Evolutionary conservation across 331 rosid species (phyloP), one percentile per base, ranked within the genome.

Genomic region (Rhamnella rubrinervis): DNA sequence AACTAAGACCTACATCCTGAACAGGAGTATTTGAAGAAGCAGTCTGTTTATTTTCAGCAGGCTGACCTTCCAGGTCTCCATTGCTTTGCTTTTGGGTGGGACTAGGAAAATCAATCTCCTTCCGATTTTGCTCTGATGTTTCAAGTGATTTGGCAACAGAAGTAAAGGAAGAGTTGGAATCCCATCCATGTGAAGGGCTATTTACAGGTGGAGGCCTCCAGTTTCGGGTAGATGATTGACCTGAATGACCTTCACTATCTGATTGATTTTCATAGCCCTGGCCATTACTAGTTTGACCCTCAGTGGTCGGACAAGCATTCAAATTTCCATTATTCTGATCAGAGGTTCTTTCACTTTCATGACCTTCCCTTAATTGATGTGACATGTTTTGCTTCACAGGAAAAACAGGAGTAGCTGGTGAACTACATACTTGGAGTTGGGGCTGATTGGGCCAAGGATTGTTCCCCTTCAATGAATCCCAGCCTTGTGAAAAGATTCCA

Each of bases 161-260:
- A 71, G 61, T 73, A 58, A 71, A 78, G 76, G 65, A 56, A 8
- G 82, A 52, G n/a, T 78, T 76, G 60, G 86, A 72, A 82, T 76
- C 87, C 77, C 69, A 51, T 74, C 83, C 82, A 55, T 63, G 72
- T 47, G 92, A 75, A 75, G 87, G 78, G 75, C 72, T 71, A 65
- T 61, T 60, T 53, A 62, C 75, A n/a, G 61, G 64, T 40, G 83
- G 84, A 73, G 75, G 71, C n/a, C 63, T 83, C 90, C 86, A 87
- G 86, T 80, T 92, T 68, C 84, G 90, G 17, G 83, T 86, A 55
- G 92, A 82, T 76, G 96, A 89, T 73, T 87, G 98, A 44, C 90
- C 75, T 0, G 93, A 85, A 75, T 87, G 87, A 31, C 81, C 92
- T 64, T 92, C 92, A 64, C 86, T 79, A 61, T 87, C 92, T 13